Conservation (phyloP, 78 protist genomes). For the Fonticula alba region DNA sequence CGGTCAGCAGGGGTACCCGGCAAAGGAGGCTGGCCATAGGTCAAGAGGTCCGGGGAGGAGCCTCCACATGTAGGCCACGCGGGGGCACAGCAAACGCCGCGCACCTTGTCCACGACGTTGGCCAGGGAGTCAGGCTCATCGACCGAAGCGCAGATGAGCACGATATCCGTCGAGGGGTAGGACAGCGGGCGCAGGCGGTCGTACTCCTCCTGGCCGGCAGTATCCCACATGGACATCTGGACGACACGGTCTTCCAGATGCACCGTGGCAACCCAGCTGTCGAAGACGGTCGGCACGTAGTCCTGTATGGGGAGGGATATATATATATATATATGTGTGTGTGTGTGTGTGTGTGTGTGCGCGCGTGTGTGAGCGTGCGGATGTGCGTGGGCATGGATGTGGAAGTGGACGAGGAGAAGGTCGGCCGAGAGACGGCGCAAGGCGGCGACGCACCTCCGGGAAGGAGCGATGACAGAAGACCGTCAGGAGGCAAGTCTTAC, state of each 20-base stretch:
- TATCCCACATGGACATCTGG: conserved; percentile 78
- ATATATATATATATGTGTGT: too few species aligned
- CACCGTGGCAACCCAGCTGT: conserved; percentile 67
- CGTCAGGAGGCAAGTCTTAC: conserved; percentile 67
- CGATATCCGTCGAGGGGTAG: conserved; percentile 73
- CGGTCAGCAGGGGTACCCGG: too few species aligned
- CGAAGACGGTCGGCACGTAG: conserved; percentile 37
- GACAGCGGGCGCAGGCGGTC: conserved; percentile 89
- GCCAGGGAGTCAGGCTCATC: conserved; percentile 39
- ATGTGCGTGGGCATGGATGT: too few species aligned
- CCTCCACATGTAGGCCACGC: too few species aligned
- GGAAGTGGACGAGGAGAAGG: too few species aligned
- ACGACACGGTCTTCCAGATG: conserved; percentile 59
- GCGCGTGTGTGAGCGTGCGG: too few species aligned
- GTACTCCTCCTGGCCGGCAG: conserved; percentile 95
- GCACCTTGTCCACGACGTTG: conserved; percentile 40
- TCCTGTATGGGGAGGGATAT: too few species aligned
- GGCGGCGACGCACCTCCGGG: conserved; percentile 57
- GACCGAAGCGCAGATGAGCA: conserved; percentile 55
- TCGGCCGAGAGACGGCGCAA: neutral
- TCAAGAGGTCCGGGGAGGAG: too few species aligned
- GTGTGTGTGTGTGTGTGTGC: too few species aligned
- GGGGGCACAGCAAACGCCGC: too few species aligned
- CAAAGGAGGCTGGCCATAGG: too few species aligned
- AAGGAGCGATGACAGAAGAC: conserved; percentile 64